Percentiles rank a stretch among this genome's conserved stretches.
These are phyloP conservation scores for Maudiozyma barnettii DNA, from an alignment of 805 yeast species.

Conservation along the genomic window DNA sequence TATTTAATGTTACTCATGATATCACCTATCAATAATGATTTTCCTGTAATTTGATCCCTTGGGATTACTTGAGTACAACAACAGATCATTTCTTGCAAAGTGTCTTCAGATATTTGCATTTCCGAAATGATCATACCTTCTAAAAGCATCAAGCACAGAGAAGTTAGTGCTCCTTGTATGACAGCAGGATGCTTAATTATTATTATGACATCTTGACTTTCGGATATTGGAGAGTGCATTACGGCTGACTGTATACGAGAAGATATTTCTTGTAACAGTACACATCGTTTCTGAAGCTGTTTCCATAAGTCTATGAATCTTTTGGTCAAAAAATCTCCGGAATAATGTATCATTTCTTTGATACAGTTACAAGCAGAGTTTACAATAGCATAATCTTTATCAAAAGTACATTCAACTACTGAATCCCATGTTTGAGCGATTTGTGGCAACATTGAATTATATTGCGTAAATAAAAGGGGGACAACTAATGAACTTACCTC, in stretches of 20 bases:
- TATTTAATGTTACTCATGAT: constrained; percentile 4
- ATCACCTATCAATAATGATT: constrained; percentile 19
- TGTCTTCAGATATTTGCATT: constrained; percentile 14
- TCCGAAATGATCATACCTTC: constrained; percentile 22
- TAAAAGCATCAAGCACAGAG: constrained; percentile 16
- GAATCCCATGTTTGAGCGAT: constrained; percentile 26
- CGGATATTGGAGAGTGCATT: background rate
- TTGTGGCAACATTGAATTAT: constrained; percentile 24
- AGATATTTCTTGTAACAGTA: constrained; percentile 9
- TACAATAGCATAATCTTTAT: constrained; percentile 17
- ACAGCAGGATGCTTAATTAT: constrained; percentile 15
- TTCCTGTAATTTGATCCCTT: constrained; percentile 6
- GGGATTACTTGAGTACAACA: constrained; percentile 21
- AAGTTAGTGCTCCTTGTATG: constrained; percentile 13
- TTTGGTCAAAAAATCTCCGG: constrained; percentile 22
- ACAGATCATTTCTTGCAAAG: constrained; percentile 15
- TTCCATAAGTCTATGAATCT: constrained; percentile 25
- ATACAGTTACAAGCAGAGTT: constrained; percentile 19
- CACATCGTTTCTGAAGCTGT: constrained; percentile 9
- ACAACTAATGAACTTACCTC: constrained; percentile 36
- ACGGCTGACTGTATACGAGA: background rate
- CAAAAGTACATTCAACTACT: constrained; percentile 13
- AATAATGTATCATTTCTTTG: constrained; percentile 11
- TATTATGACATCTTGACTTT: background rate
- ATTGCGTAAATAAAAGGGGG: constrained; percentile 45